Evolutionary conservation across 23 red algal genomes (phyloP).

Genomic region (Cyanidiococcus yangmingshanensis): DNA sequence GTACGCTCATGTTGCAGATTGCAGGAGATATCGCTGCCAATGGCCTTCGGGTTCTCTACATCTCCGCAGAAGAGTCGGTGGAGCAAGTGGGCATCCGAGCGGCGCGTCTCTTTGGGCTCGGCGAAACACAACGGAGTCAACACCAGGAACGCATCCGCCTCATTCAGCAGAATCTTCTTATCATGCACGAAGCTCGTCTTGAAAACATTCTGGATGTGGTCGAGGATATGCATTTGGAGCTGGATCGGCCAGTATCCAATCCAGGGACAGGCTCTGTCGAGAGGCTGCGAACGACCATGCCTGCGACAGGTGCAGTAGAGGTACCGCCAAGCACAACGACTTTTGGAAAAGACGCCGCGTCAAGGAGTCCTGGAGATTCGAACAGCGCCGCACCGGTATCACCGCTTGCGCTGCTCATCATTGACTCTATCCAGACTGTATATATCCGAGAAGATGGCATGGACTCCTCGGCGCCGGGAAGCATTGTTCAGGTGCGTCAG

Average conservation of each 20-base stretch:
- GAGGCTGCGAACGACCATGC: background rate
- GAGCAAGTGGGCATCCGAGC: background rate
- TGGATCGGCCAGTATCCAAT: no score
- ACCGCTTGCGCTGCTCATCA: background rate
- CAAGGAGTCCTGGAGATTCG: no score
- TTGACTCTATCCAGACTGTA: conserved; percentile 26
- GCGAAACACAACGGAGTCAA: background rate
- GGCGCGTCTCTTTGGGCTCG: background rate
- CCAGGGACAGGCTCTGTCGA: background rate
- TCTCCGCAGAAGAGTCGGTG: conserved; percentile 20
- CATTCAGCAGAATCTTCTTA: background rate
- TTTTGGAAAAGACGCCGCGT: background rate
- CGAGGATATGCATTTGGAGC: background rate
- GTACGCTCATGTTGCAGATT: conserved; percentile 23
- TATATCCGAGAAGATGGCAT: background rate
- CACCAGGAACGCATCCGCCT: background rate
- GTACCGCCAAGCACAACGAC: background rate
- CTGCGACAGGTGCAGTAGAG: background rate
- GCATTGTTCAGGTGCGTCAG: conserved; percentile 23
- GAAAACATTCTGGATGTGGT: conserved; percentile 3
- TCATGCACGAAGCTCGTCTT: background rate
- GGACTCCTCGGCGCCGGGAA: conserved; percentile 16
- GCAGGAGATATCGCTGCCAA: background rate
- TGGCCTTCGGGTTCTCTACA: background rate
- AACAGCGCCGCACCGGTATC: background rate